Evolutionary conservation across 2,329 filamentous ascomycete species (phyloP).

Genomic region (Biscogniauxia marginata): DNA sequence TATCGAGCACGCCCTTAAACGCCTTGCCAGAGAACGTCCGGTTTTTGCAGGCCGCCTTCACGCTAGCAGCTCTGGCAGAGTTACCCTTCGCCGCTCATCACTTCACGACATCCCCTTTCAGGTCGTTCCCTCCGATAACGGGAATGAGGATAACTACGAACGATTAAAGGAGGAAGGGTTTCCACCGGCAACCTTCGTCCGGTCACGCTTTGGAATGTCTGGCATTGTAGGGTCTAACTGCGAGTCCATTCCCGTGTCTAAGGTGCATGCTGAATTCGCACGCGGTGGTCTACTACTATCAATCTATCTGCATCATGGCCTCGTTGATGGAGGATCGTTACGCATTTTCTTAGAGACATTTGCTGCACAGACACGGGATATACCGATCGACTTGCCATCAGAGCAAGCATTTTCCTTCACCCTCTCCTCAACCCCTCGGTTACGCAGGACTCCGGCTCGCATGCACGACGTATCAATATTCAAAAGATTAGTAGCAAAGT

Average conservation of each 20-base stretch:
- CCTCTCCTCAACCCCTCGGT: constrained; percentile 16
- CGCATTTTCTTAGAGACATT: constrained; percentile 39
- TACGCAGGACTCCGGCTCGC: constrained; percentile 5
- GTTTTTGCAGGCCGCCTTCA: constrained; percentile 32
- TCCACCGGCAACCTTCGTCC: constrained; percentile 28
- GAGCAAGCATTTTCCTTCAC: constrained; percentile 27
- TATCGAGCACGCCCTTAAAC: constrained; percentile 26
- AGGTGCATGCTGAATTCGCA: constrained; percentile 39
- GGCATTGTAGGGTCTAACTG: constrained; percentile 19
- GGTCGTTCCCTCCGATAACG: constrained; percentile 11
- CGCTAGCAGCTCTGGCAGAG: constrained; percentile 22
- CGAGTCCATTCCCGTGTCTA: constrained; percentile 36
- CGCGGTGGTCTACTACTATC: constrained; percentile 40
- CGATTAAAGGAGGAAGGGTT: constrained; percentile 26
- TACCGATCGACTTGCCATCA: constrained; percentile 25
- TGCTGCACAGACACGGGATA: constrained; percentile 33
- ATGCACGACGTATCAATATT: constrained; percentile 20
- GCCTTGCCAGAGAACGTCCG: constrained; percentile 29
- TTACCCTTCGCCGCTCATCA: constrained; percentile 24
- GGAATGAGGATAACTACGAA: constrained; percentile 22
- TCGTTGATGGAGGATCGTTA: constrained; percentile 42
- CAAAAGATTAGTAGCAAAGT: constrained; percentile 28
- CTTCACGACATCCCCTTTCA: constrained; percentile 30
- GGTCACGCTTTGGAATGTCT: constrained; percentile 22
- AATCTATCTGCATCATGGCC: constrained; percentile 41